Evolutionary conservation across 495 filamentous ascomycete genomes (phyloP).

Genomic region (Xylaria scruposa): DNA sequence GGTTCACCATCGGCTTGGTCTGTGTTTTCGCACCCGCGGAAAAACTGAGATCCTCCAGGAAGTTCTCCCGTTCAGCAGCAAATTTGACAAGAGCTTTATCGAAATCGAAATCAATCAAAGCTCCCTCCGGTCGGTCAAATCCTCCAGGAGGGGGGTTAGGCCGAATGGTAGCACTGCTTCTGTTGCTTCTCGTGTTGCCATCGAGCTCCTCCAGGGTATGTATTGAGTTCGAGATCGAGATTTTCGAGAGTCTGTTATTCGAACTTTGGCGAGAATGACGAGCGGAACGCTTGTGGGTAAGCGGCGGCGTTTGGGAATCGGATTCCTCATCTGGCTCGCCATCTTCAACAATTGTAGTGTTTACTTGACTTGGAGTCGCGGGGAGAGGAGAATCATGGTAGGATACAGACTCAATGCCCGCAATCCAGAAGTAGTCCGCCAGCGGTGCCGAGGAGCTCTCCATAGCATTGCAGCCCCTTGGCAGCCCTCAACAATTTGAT

Average conservation of each 20-base stretch:
- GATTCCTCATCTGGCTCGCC: conserved; percentile 65
- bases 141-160: conserved; percentile 54
- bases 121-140: conserved; percentile 34
- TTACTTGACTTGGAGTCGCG: conserved; percentile 52
- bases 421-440: conserved; percentile 99
- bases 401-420: conserved; percentile 79
- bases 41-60: conserved; percentile 90
- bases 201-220: conserved; percentile 66
- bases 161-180: conserved; percentile 86
- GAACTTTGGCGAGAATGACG: conserved; percentile 69
- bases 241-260: conserved; percentile 67
- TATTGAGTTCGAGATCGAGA: conserved; percentile 67
- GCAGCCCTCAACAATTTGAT: conserved; percentile 19
- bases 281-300: conserved; percentile 59
- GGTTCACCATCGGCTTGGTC: conserved; percentile 71
- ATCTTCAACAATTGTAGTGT: conserved; percentile 85
- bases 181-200: conserved; percentile 75
- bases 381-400: conserved; percentile 57
- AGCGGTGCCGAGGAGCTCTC: conserved; percentile 75
- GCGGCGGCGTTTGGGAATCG: conserved; percentile 46
- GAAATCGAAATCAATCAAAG: conserved; percentile 77
- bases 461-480: conserved; percentile 56
- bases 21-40: conserved; percentile 82
- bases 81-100: conserved; percentile 92
- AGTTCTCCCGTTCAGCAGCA: conserved; percentile 89